Percentiles rank a stretch among this genome's conserved stretches.
Conservation (phyloP, 768 basidiomycete species). For the Pleurotus pulmonarius region DNA sequence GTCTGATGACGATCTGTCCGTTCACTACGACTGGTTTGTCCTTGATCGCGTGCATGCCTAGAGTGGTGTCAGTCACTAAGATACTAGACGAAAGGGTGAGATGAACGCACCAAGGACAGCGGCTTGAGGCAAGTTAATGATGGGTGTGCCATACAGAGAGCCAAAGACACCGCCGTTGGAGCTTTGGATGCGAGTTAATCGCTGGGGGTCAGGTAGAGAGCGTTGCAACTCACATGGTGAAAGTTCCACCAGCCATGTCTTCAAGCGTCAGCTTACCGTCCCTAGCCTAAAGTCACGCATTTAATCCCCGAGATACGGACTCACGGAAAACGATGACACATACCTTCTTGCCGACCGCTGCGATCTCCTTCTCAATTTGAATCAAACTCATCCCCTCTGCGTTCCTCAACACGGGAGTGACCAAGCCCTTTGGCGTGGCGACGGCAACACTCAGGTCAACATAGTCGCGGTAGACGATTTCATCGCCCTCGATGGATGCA, state of each 20-base stretch:
- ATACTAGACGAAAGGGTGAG: background rate
- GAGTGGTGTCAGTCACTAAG: background rate
- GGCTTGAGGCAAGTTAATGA: constrained; percentile 94
- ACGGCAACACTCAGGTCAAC: constrained; percentile 96
- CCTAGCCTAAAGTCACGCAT: constrained; percentile 49
- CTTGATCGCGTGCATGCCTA: constrained; percentile 94
- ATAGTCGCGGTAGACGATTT: constrained; percentile 89
- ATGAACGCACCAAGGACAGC: constrained; percentile 74
- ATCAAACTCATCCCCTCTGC: constrained; percentile 83
- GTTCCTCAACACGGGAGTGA: constrained; percentile 94
- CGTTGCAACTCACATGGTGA: constrained; percentile 77
- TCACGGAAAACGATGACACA: constrained; percentile 8
- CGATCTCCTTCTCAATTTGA: constrained; percentile 91
- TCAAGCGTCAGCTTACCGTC: constrained; percentile 95
- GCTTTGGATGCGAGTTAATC: constrained; percentile 34
- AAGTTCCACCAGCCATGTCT: constrained; percentile 98
- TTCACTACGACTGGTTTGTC: constrained; percentile 88
- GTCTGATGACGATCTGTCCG: constrained; percentile 94
- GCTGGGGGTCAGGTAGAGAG: background rate
- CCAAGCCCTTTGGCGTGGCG: constrained; percentile 94
- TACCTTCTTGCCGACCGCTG: constrained; percentile 86
- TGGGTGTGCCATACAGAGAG: constrained; percentile 95
- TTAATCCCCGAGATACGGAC: too few relatives aligned
- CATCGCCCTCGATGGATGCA: constrained; percentile 90
- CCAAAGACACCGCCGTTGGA: constrained; percentile 99